phyloP scores from a whole-genome alignment of 352 stramenopile genomes.

The Ophiocytium majus region DNA sequence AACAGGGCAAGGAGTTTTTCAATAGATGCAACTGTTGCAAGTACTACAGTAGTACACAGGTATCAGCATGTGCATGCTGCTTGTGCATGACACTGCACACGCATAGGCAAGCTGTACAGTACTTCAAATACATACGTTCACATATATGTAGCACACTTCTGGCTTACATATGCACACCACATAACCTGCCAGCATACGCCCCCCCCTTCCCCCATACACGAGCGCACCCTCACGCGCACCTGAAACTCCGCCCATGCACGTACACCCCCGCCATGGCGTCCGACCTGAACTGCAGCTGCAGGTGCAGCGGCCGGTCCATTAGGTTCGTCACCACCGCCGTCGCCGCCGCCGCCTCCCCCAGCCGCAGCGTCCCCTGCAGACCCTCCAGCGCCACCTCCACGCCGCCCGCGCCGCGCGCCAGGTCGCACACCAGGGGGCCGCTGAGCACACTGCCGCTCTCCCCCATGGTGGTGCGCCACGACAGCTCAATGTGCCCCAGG shows the following conservation, averaged over 20 bases:
- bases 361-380: conserved; percentile 29
- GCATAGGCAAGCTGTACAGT: too few species aligned
- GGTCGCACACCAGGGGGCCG: conserved; percentile 37
- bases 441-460: conserved; percentile 38
- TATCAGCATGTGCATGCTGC: too few species aligned
- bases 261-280: conserved; percentile 52
- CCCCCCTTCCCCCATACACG: too few species aligned
- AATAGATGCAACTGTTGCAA: too few species aligned
- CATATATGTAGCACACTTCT: neutral
- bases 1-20: too few species aligned
- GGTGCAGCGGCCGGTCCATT: conserved; percentile 31
- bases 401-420: neutral
- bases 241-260: conserved; percentile 53
- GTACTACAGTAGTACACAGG: too few species aligned
- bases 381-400: conserved; percentile 39
- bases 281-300: conserved; percentile 51
- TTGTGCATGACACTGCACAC: too few species aligned
- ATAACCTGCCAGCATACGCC: neutral
- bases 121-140: neutral
- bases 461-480: conserved; percentile 42
- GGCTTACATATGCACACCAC: neutral
- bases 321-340: conserved; percentile 39
- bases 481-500: conserved; percentile 34
- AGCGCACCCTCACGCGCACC: too few species aligned
- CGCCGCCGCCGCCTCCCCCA: conserved; percentile 32